phyloP scores from a whole-genome alignment of 2,329 filamentous ascomycete genomes.

The Thelonectria rubi region DNA sequence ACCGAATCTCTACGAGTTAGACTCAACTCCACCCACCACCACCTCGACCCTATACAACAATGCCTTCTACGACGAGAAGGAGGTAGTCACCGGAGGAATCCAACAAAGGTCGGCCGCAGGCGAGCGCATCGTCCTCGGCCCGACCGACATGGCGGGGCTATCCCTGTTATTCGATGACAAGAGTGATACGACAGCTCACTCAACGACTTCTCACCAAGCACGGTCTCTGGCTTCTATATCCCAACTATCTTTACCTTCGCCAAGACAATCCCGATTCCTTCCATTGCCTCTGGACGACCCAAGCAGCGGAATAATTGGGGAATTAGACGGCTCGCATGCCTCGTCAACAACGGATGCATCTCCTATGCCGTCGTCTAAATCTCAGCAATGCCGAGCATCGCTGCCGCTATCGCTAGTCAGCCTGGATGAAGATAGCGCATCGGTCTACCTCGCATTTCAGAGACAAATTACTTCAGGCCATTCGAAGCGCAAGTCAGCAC shows the following conservation, averaged over 20 bases:
- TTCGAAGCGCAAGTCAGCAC: background rate
- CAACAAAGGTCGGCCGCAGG: background rate
- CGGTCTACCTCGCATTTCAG: background rate
- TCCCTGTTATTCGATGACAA: background rate
- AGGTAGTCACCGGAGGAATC: background rate
- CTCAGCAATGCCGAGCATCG: background rate
- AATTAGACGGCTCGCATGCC: background rate
- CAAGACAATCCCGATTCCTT: background rate
- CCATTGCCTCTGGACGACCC: background rate
- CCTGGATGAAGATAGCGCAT: background rate
- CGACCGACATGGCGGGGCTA: constrained; percentile 1
- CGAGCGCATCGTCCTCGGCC: constrained; percentile 2
- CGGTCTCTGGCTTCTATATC: background rate
- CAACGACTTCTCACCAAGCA: background rate
- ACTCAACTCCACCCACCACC: background rate
- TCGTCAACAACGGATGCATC: background rate
- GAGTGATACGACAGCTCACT: background rate
- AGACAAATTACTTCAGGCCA: too few species aligned
- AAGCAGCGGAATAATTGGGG: background rate
- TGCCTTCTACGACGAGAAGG: constrained; percentile 10
- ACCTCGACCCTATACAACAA: background rate
- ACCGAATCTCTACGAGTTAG: background rate
- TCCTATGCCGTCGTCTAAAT: background rate
- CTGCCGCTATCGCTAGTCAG: background rate
- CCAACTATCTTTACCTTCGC: background rate